Base-by-base conservation (phyloP, 768 basidiomycete species). In the Termitomyces sp. region DNA sequence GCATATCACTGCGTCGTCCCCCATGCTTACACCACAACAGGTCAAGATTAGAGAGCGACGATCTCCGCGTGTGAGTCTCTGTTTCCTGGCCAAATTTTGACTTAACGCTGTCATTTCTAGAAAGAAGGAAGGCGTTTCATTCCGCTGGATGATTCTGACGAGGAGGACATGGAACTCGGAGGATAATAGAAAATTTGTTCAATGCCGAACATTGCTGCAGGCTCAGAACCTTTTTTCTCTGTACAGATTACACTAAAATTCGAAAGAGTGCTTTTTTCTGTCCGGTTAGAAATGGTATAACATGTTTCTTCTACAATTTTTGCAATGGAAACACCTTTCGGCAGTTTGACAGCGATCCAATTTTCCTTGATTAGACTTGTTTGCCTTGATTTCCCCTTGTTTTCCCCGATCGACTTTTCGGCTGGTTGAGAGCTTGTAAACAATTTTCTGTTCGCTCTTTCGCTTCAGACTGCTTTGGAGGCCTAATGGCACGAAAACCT, bases 51-150 rank as follows among this genome's bases (percentile, higher is more conserved):
- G 69, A 56, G 69, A 67, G 26, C 56, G 71, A 43, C 64, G 67
- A 10, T 71, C 71, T 33, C 71, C 68, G 32, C 59, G 63, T 28
- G 70, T 73, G 55, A 60, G 69, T 64, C n/a, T 23, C 52, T 28
- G 26, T 53, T 28, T 36, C 47, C 16, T 44, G 36, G 54, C 26
- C 38, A 40, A 12, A 5, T 26, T 4, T 28, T n/a, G 32, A 18
- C 26, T 23, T 9, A 55, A 7, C 32, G 41, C 8, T 33, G 36
- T 38, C 18, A 43, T n/a, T 44, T 54, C 6, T 56, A 79, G 76
- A 74, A 71, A 62, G 74, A 77, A 64, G 78, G 79, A 62, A 72
- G 78, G 57, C 71, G 80, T 13, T 82, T 80, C 57, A 81, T 82
- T 33, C 77, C 79, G 9, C 61, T 82, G 43, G 70, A 76, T 49